Evolutionary conservation across 495 filamentous ascomycete species (phyloP), one percentile per base, ranked within the genome.

Genomic region (Xylaria castorea): DNA sequence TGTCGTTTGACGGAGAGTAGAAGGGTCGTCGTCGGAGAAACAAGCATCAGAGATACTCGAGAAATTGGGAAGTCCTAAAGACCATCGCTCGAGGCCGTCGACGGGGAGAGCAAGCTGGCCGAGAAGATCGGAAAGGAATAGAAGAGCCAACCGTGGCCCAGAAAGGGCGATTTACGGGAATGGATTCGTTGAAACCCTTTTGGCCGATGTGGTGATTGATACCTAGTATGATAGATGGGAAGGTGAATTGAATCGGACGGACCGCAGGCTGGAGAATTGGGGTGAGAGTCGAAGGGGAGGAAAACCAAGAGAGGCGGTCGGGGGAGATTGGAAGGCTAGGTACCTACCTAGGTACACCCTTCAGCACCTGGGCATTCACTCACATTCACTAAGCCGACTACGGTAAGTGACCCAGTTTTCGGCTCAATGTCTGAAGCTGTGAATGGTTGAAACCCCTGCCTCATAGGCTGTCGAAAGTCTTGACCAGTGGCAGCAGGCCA

Each of bases 101-200:
- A 60, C 38, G 44, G 50, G 57, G 50, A 12, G 42, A 72, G 70
- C 70, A 67, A 67, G 63, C 62, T 72, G 62, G 61, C 50, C 40
- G 62, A 36, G 53, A 46, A 60, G 53, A 63, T 20, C n/a, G 32
- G 63, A 42, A 67, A 66, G 60, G 53, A 67, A 51, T 34, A 61
- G 55, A 66, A 72, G 70, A 72, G 70, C 70, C 70, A 72, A 42
- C 50, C 62, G 70, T 72, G 51, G 70, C 70, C 70, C 70, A 72
- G 53, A 16, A 25, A 63, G 70, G 70, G 70, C 70, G n/a, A 72
- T 66, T 40, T 40, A 53, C 61, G 70, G 60, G 50, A 40, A 64
- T 50, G 27, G 55, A 40, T 20, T 36, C 53, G 63, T 64, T 60
- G 51, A 65, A 67, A 72, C 51, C 50, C 51, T 50, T 48, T 25